Percentiles rank a stretch among this genome's conserved stretches.
These are phyloP conservation scores for Fusarium burgessii DNA, from an alignment of 2,329 filamentous ascomycete species.

Conservation along the genomic window DNA sequence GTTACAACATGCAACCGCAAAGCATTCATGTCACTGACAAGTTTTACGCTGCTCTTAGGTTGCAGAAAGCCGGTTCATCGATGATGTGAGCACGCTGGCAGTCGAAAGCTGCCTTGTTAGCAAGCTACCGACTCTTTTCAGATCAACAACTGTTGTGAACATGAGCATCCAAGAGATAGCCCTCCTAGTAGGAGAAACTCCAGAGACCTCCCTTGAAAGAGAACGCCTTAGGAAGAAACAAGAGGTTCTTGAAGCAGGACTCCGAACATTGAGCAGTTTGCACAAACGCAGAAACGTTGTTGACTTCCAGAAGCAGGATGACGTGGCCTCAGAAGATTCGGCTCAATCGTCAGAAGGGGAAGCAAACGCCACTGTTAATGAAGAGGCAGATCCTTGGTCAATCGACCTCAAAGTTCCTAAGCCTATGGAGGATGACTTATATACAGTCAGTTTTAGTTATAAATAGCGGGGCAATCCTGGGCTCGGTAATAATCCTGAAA, in stretches of 20 bases:
- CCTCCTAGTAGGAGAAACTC: neutral
- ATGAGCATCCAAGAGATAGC: neutral
- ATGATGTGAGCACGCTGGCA: slow-evolving; percentile 6
- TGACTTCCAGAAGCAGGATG: too few species aligned
- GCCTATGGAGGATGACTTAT: too few species aligned
- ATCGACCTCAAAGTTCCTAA: too few species aligned
- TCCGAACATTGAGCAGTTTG: neutral
- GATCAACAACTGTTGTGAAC: neutral
- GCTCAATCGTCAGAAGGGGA: too few species aligned
- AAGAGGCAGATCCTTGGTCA: too few species aligned
- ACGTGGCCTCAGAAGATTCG: neutral
- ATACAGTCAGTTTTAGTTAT: too few species aligned
- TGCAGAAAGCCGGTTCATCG: slow-evolving; percentile 23
- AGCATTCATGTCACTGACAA: neutral
- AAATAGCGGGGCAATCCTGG: too few species aligned
- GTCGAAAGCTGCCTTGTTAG: neutral
- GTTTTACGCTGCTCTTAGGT: neutral
- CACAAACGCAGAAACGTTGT: neutral
- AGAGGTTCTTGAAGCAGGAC: neutral
- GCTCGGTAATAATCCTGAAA: too few species aligned
- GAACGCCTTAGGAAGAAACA: neutral
- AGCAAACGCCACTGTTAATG: too few species aligned
- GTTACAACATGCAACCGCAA: neutral
- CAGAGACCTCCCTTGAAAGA: neutral
- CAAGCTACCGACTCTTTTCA: slow-evolving; percentile 4